Evolutionary conservation across 129 eudicot species (phyloP), one percentile per base, ranked within the genome.

Genomic region (Pseudognaphalium luteoalbum): DNA sequence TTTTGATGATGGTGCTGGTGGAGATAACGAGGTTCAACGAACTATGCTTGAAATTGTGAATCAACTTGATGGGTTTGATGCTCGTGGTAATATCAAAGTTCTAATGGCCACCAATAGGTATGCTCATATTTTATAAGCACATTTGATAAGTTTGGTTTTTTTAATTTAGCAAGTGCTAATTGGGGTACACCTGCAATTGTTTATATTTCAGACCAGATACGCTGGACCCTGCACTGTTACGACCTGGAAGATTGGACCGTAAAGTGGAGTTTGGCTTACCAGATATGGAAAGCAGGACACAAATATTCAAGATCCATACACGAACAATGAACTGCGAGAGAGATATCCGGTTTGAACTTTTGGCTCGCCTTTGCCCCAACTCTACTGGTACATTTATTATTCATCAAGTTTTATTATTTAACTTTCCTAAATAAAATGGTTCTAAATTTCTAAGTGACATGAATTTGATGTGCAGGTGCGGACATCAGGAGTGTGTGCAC

Each of bases 41-140:
- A 95, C 99, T 72, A 91, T 95, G 97, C 96, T 95, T 86, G 99
- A 95, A 81, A 91, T 95, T 68, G 97, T 95, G 62, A 95, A 95
- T 60, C 99, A 91, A 80, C 97, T 95, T 52, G 99, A 95, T 83
- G 99, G 99, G 15, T 95, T 95, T 80, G 99, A 95, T 82, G 96
- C 97, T 22, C 99, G 96, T 74, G 99, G 97, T 58, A 95, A 95
- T 51, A 90, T 95, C 25, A 95, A 95, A 77, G 97, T 95, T 68
- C 90, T 95, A 0, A 95, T 95, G 99, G 99, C 99, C 39, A 95
- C 99, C 21, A 95, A 95, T 75, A 87, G 99, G 99, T 95, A 56
- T 73, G 70, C 34, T 66, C 42, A 42, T 71, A 12, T n/a, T n/a
- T 25, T 56, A n/a, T 35, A 0, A 50, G 20, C 8, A 28, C 44